phyloP scores from a whole-genome alignment of 2,329 filamentous ascomycete species.

The Arthroderma sp. region DNA sequence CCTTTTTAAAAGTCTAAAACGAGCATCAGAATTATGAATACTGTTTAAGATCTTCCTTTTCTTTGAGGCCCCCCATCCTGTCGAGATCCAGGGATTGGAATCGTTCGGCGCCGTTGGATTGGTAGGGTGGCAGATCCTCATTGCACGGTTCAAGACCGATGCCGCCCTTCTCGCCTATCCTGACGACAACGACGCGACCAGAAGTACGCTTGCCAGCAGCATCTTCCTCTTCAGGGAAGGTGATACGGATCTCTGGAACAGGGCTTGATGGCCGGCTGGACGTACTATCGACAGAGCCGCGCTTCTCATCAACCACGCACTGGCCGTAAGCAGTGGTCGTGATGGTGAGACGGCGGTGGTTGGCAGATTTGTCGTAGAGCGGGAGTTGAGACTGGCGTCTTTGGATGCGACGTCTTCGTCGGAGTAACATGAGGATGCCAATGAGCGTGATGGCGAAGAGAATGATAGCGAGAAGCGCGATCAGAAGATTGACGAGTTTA shows the following conservation, averaged over 20 bases:
- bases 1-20: background rate
- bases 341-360: constrained; percentile 49
- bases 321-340: constrained; percentile 51
- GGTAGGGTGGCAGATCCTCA: constrained; percentile 76
- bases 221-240: constrained; percentile 90
- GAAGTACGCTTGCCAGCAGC: constrained; percentile 62
- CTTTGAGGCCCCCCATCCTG: constrained; percentile 83
- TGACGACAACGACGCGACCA: constrained; percentile 80
- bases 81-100: constrained; percentile 95
- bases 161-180: constrained; percentile 71
- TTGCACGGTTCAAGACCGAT: constrained; percentile 77
- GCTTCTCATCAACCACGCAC: constrained; percentile 68
- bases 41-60: constrained; percentile 52
- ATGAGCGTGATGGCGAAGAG: constrained; percentile 59
- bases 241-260: constrained; percentile 96
- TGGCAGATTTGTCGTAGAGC: constrained; percentile 47
- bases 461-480: constrained; percentile 65
- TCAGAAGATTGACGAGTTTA: constrained; percentile 62
- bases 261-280: constrained; percentile 63
- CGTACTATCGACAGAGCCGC: constrained; percentile 64
- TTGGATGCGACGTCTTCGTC: constrained; percentile 49
- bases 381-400: constrained; percentile 44
- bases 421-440: constrained; percentile 58
- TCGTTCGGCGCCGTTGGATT: constrained; percentile 62
- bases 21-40: constrained; percentile 23